Base-by-base conservation (phyloP, 306 rosid species). In the Dryas alaskensis region DNA sequence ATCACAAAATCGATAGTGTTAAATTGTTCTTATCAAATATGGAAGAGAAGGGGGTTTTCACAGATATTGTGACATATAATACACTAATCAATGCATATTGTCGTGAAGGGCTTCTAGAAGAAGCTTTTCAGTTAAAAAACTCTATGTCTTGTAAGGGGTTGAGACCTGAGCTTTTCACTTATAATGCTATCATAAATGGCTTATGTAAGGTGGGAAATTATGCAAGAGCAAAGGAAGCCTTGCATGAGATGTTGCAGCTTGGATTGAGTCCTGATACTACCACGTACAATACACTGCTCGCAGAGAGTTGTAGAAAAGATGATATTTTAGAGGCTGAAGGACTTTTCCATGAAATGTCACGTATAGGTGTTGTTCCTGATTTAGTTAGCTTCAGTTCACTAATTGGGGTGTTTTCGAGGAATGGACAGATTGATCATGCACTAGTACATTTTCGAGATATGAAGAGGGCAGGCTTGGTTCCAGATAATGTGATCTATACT, bases 401-500 rank as follows among this genome's bases (percentile, higher is more conserved):
- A 49, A 82, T 91, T 69, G 83, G 90, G 65, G 84, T 83, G 81
- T 85, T 89, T 31, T 84, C 91, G 1, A 85, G 90, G 88, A 89
- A 81, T 57, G 90, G 97, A 4, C 42, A 73, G 54, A 80, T 84
- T 73, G 90, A 82, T 60, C 80, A 51, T 48, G 97, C 97, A 0
- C 70, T 91, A 67, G 83, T 12, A 10, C 75, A 86, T 88, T 89
- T 91, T 78, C 70, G n/a, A 77, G 76, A 76, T 66, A 83, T 94
- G 94, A 88, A 77, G 80, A 78, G 16, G 65, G 61, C 78, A 62
- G 94, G 97, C 39, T 82, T 88, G 84, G 84, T 85, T 84, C 92
- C 92, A 17, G 97, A 94, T 86, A 89, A 86, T 63, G 90, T 94
- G 73, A 86, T 91, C 44, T 91, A 88, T 81, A 88, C 97, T 13